Percentiles rank a stretch among this genome's conserved stretches.
phyloP scores from a whole-genome alignment of 495 filamentous ascomycete species.

The Aspergillus sparsus region DNA sequence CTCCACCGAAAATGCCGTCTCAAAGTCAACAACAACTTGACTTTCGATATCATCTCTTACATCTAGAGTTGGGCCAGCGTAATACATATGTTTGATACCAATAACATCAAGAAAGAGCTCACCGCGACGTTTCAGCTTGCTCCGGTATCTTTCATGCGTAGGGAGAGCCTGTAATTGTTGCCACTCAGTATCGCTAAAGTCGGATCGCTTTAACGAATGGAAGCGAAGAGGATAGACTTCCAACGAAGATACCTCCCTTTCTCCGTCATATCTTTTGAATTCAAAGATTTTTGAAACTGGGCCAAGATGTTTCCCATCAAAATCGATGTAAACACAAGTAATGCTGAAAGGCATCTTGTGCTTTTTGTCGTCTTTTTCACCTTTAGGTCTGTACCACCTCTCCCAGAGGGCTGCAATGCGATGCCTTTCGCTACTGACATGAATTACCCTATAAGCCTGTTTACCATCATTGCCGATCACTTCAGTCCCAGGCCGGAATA shows the following conservation, averaged over 20 bases:
- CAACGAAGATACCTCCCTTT: slow-evolving; percentile 35
- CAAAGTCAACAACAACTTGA: slow-evolving; percentile 53
- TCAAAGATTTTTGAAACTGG: slow-evolving; percentile 32
- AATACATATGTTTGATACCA: slow-evolving; percentile 36
- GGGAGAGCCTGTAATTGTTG: slow-evolving; percentile 12
- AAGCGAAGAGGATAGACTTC: slow-evolving; percentile 39
- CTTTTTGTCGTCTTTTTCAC: slow-evolving; percentile 13
- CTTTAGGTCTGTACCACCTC: slow-evolving; percentile 1
- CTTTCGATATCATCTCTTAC: slow-evolving; percentile 46
- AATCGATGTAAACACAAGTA: too few species aligned
- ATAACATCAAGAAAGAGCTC: slow-evolving; percentile 34
- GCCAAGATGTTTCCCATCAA: slow-evolving; percentile 24
- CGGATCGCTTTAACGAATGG: slow-evolving; percentile 13
- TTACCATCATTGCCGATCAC: slow-evolving; percentile 24
- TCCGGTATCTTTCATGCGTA: too few species aligned
- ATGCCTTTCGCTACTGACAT: slow-evolving; percentile 25
- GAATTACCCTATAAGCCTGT: slow-evolving; percentile 34
- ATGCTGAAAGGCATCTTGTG: slow-evolving; percentile 12
- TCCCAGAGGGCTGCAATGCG: slow-evolving; percentile 6
- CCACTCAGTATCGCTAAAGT: slow-evolving; percentile 18
- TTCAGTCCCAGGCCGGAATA: slow-evolving; percentile 39
- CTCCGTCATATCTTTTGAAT: slow-evolving; percentile 37
- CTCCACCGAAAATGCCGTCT: slow-evolving; percentile 37
- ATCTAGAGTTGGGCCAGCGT: slow-evolving; percentile 45
- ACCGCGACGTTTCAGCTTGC: slow-evolving; percentile 15